phyloP scores from a whole-genome alignment of 345 rosid genomes.

The Sapria himalayana region DNA sequence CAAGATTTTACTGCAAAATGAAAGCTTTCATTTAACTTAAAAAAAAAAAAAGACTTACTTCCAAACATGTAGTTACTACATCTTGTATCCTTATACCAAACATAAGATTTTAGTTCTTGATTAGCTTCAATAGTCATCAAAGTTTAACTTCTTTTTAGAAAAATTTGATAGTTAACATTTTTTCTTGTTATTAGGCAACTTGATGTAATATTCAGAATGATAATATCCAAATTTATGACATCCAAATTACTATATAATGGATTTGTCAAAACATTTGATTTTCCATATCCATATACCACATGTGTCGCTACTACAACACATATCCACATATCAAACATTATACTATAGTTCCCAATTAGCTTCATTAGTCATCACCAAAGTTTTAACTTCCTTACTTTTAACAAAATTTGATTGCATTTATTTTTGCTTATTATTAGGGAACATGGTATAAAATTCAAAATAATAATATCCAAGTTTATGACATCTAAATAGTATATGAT shows the following conservation, averaged over 20 bases:
- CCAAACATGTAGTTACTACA: neutral
- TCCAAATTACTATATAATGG: neutral
- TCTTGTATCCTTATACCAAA: slow-evolving; percentile 1
- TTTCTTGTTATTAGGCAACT: neutral
- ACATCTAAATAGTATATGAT: neutral
- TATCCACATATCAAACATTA: neutral
- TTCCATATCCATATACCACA: no score
- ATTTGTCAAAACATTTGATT: neutral
- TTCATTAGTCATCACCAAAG: neutral
- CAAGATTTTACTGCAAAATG: neutral
- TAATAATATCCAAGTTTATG: no score
- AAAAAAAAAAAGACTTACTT: neutral
- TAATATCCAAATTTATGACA: no score
- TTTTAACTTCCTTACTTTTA: neutral
- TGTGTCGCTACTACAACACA: neutral
- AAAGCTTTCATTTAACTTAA: neutral
- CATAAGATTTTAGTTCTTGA: neutral
- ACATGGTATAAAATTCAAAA: neutral
- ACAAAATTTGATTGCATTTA: slow-evolving; percentile 1
- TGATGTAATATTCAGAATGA: neutral
- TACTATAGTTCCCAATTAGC: neutral
- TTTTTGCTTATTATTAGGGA: neutral
- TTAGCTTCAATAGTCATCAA: neutral
- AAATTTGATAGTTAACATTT: slow-evolving; percentile 3
- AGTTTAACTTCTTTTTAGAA: neutral